Evolutionary conservation across 2,329 filamentous ascomycete genomes (phyloP), one percentile per base, ranked within the genome.

Genomic region (Colletotrichum karsti): DNA sequence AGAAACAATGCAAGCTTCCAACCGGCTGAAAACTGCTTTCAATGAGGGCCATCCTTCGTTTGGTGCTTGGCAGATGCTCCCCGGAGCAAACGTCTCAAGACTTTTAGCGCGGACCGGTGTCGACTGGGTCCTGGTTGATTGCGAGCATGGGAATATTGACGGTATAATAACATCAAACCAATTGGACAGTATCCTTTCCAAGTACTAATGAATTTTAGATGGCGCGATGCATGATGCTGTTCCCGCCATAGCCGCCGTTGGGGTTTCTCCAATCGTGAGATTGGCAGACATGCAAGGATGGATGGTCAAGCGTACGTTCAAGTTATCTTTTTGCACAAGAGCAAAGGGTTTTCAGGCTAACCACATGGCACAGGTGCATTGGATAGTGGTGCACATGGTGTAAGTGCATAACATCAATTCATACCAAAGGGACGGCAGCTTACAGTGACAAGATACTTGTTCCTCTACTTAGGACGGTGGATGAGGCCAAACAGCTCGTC

Each of bases 231-330:
- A 87, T 72, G 85, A 87, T 73, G 82, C 83, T 10, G 84, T 87
- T 1, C 82, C 83, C 7, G 86, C 84, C 6, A 84, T 86, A 71
- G 79, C 84, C 42, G 80, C 82, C 1, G 72, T 82, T 26, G 83
- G 83, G 5, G 79, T 79, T 10, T 80, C 80, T 5, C 80, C 80
- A 2, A 73, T 82, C 57, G 80, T 82, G 33, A 82, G 89, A 69
- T 81, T 91, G 42, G 85, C 88, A 1, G 88, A 88, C 63, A 82
- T 84, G 70, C 84, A 87, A 74, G 77, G 81, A 1, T 87, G 82
- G 81, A 86, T 88, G 84, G 81, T 88, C 37, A 88, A 88, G 77
- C 81, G 85, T 86, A 74, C 77, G 46, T n/a, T n/a, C n/a, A n/a
- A n/a, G n/a, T n/a, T n/a, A n/a, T n/a, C n/a, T n/a, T n/a, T n/a